A percentile compares a stretch with the other conserved stretches of the same genome.
These are phyloP conservation scores for Caulochytrium protostelioides DNA, from an alignment of 371 early-diverging fungal genomes.

Conservation along the genomic window DNA sequence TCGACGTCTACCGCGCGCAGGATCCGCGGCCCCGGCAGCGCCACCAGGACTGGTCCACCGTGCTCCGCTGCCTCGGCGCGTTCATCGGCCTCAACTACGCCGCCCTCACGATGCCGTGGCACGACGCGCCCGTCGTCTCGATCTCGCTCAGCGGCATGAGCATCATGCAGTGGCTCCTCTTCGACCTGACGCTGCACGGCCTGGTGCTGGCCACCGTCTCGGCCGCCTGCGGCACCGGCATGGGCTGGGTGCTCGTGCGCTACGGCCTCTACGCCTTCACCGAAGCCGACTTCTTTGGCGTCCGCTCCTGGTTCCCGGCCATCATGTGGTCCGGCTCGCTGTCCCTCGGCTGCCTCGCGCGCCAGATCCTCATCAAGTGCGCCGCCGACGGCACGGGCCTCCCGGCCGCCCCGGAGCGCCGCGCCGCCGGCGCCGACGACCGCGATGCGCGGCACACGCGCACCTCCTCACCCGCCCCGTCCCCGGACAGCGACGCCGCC, in stretches of 20 bases:
- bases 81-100: constrained; percentile 37
- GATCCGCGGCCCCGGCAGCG: constrained; percentile 8
- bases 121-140: constrained; percentile 23
- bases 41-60: constrained; percentile 24
- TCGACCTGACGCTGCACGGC: constrained; percentile 36
- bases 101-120: constrained; percentile 29
- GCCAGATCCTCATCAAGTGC: too few species aligned
- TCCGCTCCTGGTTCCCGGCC: constrained; percentile 34
- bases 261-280: constrained; percentile 31
- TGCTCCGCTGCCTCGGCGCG: constrained; percentile 31
- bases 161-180: constrained; percentile 33
- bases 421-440: too few species aligned
- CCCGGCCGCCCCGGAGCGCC: too few species aligned
- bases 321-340: constrained; percentile 34
- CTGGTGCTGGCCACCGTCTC: constrained; percentile 22
- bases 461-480: too few species aligned
- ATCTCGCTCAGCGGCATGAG: constrained; percentile 27
- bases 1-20: constrained; percentile 17
- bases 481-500: too few species aligned
- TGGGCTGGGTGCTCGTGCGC: constrained; percentile 23
- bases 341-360: too few species aligned
- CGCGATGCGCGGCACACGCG: too few species aligned
- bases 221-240: constrained; percentile 25
- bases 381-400: too few species aligned
- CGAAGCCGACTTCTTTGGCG: constrained; percentile 29